These are phyloP conservation scores for Nemania bipapillata DNA, from an alignment of 2,329 filamentous ascomycete species.

Conservation along the genomic window DNA sequence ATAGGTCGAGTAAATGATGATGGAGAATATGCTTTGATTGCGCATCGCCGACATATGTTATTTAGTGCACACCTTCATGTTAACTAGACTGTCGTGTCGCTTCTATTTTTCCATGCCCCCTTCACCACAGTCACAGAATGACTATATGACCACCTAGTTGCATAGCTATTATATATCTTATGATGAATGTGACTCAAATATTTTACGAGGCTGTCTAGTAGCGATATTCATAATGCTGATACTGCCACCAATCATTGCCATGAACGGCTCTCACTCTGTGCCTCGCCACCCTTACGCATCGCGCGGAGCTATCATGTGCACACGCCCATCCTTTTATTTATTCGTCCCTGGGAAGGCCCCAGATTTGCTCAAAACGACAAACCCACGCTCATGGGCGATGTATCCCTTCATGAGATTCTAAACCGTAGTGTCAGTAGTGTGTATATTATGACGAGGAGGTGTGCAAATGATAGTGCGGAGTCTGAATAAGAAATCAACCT, in stretches of 20 bases:
- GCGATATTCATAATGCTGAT: constrained; percentile 14
- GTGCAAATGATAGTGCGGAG: background rate
- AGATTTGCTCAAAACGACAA: constrained; percentile 91
- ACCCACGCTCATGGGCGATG: constrained; percentile 88
- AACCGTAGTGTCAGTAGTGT: constrained; percentile 44
- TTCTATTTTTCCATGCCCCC: background rate
- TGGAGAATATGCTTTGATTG: background rate
- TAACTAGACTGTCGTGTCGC: no score
- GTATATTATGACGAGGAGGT: background rate
- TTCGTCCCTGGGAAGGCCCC: constrained; percentile 94
- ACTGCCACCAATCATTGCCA: background rate
- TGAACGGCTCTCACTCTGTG: constrained; percentile 19
- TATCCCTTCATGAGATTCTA: constrained; percentile 98
- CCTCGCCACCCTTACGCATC: constrained; percentile 8
- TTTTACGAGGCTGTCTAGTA: constrained; percentile 37
- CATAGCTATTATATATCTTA: constrained; percentile 5
- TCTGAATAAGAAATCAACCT: background rate
- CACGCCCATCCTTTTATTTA: constrained; percentile 7
- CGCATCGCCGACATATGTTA: no score
- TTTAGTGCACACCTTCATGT: no score
- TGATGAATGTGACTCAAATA: constrained; percentile 26
- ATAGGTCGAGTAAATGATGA: background rate
- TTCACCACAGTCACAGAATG: background rate
- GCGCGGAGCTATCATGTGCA: background rate
- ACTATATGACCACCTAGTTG: background rate